phyloP scores from a whole-genome alignment of 2,329 filamentous ascomycete species.

The Cladosporium sp. region DNA sequence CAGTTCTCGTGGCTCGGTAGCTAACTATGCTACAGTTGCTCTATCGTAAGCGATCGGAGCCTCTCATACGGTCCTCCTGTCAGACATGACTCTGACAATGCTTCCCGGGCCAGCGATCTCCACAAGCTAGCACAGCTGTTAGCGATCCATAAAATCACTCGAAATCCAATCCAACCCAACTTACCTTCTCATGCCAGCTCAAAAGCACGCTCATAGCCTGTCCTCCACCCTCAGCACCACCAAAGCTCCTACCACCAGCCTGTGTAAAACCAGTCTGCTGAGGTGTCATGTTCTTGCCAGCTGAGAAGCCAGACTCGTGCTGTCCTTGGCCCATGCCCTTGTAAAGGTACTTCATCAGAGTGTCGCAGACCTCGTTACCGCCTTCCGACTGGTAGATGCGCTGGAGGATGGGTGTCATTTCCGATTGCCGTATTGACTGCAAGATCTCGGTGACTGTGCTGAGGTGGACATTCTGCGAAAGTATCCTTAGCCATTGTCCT shows the following conservation, averaged over 20 bases:
- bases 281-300: conserved; percentile 53
- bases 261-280: conserved; percentile 88
- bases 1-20: background rate
- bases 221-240: conserved; percentile 65
- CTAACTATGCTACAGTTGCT: background rate
- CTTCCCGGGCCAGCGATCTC: conserved; percentile 85
- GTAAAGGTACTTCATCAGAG: conserved; percentile 96
- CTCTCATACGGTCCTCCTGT: conserved; percentile 78
- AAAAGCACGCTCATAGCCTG: conserved; percentile 93
- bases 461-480: conserved; percentile 70
- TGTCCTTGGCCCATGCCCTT: conserved; percentile 69
- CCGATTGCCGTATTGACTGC: conserved; percentile 91
- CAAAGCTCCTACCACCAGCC: conserved; percentile 47
- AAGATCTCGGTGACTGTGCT: conserved; percentile 88
- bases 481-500: conserved; percentile 23
- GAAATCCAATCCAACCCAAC: conserved; percentile 2
- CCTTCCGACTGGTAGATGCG: conserved; percentile 73
- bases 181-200: conserved; percentile 93
- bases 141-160: background rate
- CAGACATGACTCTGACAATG: conserved; percentile 92
- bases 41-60: background rate
- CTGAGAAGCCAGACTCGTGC: conserved; percentile 25
- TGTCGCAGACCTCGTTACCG: conserved; percentile 81
- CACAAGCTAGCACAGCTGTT: conserved; percentile 55
- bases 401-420: conserved; percentile 86